phyloP scores from a whole-genome alignment of 139 green algal species.

The Diplosphaera chodatii region DNA sequence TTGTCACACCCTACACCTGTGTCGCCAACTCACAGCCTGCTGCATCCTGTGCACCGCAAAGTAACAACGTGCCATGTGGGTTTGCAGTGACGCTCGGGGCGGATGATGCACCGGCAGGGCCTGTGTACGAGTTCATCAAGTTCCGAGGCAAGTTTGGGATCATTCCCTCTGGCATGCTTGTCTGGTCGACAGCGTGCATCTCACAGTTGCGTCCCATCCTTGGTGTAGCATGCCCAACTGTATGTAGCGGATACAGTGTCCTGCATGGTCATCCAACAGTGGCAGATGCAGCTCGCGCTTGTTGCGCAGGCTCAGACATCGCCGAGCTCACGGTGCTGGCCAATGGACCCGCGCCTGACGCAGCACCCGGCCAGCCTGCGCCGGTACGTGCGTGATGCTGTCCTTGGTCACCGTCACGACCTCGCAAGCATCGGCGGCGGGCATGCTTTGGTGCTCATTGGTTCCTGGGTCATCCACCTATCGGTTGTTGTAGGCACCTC shows the following conservation, averaged over 20 bases:
- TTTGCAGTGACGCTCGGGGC: neutral
- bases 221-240: too few species aligned
- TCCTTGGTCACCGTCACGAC: too few species aligned
- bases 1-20: neutral
- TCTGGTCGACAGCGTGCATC: too few species aligned
- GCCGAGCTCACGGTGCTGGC: conserved; percentile 79
- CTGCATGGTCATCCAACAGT: too few species aligned
- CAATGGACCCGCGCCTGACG: conserved; percentile 12
- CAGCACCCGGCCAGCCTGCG: neutral
- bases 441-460: too few species aligned
- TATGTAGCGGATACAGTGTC: too few species aligned
- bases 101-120: neutral
- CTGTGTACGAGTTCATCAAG: conserved; percentile 87
- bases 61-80: neutral
- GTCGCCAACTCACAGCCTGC: neutral
- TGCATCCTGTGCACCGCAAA: neutral
- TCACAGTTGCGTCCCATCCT: too few species aligned
- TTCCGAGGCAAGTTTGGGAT: conserved; percentile 64
- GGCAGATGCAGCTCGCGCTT: too few species aligned
- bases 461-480: too few species aligned
- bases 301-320: conserved; percentile 74
- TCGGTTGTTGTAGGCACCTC: neutral
- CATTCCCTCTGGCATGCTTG: neutral
- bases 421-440: too few species aligned
- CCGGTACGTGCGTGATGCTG: neutral